A percentile compares a stretch with the other conserved stretches of the same genome.
phyloP scores from a whole-genome alignment of 441 rosid species.

The Euphorbia schlechtendalii region DNA sequence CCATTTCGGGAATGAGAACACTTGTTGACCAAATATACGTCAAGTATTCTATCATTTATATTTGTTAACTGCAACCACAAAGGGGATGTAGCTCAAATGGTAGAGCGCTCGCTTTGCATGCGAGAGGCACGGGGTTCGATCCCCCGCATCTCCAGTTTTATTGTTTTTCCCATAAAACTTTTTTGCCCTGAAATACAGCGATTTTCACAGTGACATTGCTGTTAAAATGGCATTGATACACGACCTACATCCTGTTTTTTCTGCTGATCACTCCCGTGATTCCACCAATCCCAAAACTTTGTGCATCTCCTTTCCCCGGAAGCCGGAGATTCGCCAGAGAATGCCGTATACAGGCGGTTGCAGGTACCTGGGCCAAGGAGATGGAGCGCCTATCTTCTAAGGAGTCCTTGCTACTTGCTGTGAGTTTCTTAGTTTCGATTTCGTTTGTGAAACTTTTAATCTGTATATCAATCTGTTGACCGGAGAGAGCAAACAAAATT shows the following conservation, averaged over 20 bases:
- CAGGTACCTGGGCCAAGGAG: conserved; percentile 70
- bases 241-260: conserved; percentile 28
- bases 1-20: no score
- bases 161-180: no score
- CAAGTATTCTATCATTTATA: no score
- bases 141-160: conserved; percentile 53
- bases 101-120: conserved; percentile 99
- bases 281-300: conserved; percentile 12
- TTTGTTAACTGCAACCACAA: no score
- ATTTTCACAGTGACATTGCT: neutral
- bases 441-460: neutral
- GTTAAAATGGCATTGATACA: conserved; percentile 41
- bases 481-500: neutral
- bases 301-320: conserved; percentile 12
- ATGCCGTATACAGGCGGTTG: conserved; percentile 45
- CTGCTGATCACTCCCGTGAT: conserved; percentile 27
- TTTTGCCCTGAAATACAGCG: neutral
- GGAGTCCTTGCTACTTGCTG: conserved; percentile 84
- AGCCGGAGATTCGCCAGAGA: conserved; percentile 26
- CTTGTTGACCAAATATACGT: no score
- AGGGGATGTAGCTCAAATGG: conserved; percentile 99
- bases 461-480: neutral
- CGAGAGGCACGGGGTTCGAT: conserved; percentile 84
- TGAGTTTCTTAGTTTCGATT: conserved; percentile 18
- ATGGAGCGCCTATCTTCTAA: conserved; percentile 95